phyloP scores from a whole-genome alignment of 176 grass and related monocot genomes.

The barley (Hordeum vulgare) region MorexV3_pseudomolecules_assembly NC_058521.1:592361700-592362199 shows the following conservation, averaged over 20 bases:
- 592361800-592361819: too few species aligned
- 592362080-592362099: conserved; percentile 40
- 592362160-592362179: not conserved
- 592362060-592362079: not conserved
- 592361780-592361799: too few species aligned
- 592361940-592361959: not conserved
- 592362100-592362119: conserved; percentile 68
- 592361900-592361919: not conserved
- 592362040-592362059: not conserved
- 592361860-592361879: too few species aligned
- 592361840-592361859: too few species aligned
- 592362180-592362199: not conserved
- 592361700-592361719: too few species aligned
- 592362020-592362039: not conserved
- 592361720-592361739: too few species aligned
- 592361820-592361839: too few species aligned
- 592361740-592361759: too few species aligned
- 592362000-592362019: not conserved
- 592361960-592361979: too few species aligned
- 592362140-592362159: not conserved
- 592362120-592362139: not conserved
- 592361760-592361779: too few species aligned
- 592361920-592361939: too few species aligned
- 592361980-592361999: not conserved
- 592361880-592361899: too few species aligned